Percentiles rank a stretch among this genome's conserved stretches.
Conservation (phyloP, 2,329 filamentous ascomycete species). For the Colletotrichum aenigma region DNA sequence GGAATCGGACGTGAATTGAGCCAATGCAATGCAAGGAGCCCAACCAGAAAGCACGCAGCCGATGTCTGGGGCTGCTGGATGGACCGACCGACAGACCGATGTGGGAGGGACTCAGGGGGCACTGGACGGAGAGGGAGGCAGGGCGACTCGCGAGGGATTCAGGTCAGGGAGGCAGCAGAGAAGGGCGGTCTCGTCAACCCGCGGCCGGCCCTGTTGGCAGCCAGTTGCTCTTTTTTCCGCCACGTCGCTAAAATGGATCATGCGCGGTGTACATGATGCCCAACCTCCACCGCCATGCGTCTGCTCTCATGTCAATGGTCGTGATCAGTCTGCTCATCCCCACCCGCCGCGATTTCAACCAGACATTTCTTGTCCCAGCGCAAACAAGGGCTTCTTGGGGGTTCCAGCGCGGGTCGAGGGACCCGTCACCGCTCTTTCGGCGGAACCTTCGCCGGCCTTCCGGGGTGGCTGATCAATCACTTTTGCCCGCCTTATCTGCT, state of each 20-base stretch:
- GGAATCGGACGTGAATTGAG: not conserved
- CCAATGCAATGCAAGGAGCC: not conserved
- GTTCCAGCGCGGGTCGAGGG: slow-evolving; percentile 1
- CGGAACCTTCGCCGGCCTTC: slow-evolving; percentile 16
- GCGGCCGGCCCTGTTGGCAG: not conserved
- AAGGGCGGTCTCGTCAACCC: slow-evolving; percentile 16
- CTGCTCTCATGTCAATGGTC: slow-evolving; percentile 12
- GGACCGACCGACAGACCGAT: not conserved
- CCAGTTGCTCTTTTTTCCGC: slow-evolving; percentile 6
- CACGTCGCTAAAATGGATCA: slow-evolving; percentile 18
- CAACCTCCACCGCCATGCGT: slow-evolving; percentile 23
- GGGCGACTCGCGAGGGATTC: not conserved
- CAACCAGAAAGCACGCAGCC: not conserved
- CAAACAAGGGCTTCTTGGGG: not conserved
- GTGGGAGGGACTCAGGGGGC: not conserved
- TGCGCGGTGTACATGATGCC: slow-evolving; percentile 19
- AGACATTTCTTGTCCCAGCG: slow-evolving; percentile 16
- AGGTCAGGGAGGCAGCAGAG: not conserved
- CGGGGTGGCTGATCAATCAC: slow-evolving; percentile 14
- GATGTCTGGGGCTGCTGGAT: slow-evolving; percentile 1
- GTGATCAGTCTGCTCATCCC: slow-evolving; percentile 1
- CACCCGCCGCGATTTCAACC: slow-evolving; percentile 15
- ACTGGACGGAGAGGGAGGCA: not conserved
- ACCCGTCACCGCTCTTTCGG: slow-evolving; percentile 21
- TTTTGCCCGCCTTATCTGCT: not conserved